phyloP scores from a whole-genome alignment of 1,284 basidiomycete genomes.

The Bondarzewia mesenterica region DNA sequence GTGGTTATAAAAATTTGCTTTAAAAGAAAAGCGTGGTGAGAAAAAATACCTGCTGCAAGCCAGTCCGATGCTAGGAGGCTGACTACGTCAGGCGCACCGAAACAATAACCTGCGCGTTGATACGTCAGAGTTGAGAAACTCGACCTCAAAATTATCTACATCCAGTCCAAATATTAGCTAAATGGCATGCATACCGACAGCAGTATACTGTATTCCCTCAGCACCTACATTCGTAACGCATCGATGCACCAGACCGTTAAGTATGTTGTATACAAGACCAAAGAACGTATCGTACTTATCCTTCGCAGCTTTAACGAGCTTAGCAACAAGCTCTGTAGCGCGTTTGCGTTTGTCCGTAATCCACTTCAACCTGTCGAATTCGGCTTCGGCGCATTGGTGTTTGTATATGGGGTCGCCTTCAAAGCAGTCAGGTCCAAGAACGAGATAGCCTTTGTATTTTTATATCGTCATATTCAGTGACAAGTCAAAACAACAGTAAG shows the following conservation, averaged over 20 bases:
- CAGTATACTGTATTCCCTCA: constrained; percentile 22
- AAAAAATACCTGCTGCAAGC: constrained; percentile 34
- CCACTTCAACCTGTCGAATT: constrained; percentile 35
- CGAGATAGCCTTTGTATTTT: constrained; percentile 34
- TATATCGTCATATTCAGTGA: background rate
- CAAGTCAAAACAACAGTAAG: background rate
- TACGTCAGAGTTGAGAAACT: background rate
- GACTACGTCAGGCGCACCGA: constrained; percentile 44
- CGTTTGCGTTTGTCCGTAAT: constrained; percentile 23
- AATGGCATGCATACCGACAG: constrained; percentile 24
- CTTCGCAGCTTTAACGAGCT: constrained; percentile 42
- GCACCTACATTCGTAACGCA: constrained; percentile 10
- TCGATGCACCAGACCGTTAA: background rate
- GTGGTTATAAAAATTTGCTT: background rate
- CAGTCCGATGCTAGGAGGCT: constrained; percentile 34
- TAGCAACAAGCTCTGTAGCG: constrained; percentile 31
- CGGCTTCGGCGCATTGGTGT: constrained; percentile 26
- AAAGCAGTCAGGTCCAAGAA: constrained; percentile 50
- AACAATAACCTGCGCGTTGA: constrained; percentile 44
- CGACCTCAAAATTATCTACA: background rate
- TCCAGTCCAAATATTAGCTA: background rate
- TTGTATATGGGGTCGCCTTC: constrained; percentile 38
- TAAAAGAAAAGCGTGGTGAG: background rate
- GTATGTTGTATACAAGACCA: background rate
- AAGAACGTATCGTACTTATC: constrained; percentile 30